Evolutionary conservation across 768 basidiomycete species (phyloP).

Genomic region (Lactifluus hygrophoroides): DNA sequence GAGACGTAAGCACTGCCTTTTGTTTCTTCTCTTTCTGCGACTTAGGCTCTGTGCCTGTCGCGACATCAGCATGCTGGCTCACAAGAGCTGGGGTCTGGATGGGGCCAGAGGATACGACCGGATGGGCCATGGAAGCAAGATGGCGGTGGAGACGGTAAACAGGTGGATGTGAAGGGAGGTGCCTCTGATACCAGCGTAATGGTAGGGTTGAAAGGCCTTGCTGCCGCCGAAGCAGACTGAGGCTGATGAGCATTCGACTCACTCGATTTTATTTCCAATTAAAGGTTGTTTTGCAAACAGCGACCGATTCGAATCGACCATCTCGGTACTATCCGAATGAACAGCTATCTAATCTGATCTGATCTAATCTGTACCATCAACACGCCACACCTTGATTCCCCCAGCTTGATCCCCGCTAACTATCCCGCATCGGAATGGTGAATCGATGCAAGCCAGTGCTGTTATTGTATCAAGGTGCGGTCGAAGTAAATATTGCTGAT

Average conservation of each 20-base stretch:
- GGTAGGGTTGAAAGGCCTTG: slow-evolving; percentile 21
- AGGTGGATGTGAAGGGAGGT: slow-evolving; percentile 12
- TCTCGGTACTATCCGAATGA: slow-evolving; percentile 2
- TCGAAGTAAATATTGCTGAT: slow-evolving; percentile 76
- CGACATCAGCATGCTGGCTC: slow-evolving; percentile 1
- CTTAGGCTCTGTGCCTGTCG: slow-evolving; percentile 23
- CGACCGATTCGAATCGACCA: not conserved
- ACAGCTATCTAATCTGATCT: not conserved
- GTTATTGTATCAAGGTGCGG: slow-evolving; percentile 90
- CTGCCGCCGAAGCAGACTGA: slow-evolving; percentile 7
- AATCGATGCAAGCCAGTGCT: slow-evolving; percentile 77
- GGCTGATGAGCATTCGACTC: slow-evolving; percentile 11
- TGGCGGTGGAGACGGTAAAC: slow-evolving; percentile 21
- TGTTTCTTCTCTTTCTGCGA: slow-evolving; percentile 39
- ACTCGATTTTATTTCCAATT: not conserved
- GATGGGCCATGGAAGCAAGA: slow-evolving; percentile 39
- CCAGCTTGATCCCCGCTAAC: slow-evolving; percentile 90
- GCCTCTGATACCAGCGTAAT: slow-evolving; percentile 3
- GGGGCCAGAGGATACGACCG: slow-evolving; percentile 45
- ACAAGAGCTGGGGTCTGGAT: slow-evolving; percentile 37
- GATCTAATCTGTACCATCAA: slow-evolving; percentile 37
- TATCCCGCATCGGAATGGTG: slow-evolving; percentile 86
- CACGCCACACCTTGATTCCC: slow-evolving; percentile 83
- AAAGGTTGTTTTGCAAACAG: too few relatives aligned
- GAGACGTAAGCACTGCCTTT: slow-evolving; percentile 31